Percentiles rank a stretch among this genome's conserved stretches.
phyloP scores from a whole-genome alignment of 148 eudicot species.

The Camellia granthamiana region DNA sequence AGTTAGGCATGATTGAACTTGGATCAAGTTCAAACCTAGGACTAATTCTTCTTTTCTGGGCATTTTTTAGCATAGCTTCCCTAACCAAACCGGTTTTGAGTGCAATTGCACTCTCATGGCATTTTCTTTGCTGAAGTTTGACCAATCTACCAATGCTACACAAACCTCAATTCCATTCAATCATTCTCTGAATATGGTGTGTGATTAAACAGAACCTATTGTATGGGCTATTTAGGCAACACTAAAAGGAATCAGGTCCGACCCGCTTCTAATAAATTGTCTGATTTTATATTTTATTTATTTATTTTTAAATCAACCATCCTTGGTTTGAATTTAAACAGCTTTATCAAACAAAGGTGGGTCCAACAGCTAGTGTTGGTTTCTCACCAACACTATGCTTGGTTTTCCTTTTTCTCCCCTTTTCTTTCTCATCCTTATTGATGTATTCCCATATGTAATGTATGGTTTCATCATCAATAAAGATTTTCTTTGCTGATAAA shows the following conservation, averaged over 20 bases:
- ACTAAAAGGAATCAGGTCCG: too few species aligned
- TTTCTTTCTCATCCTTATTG: not conserved
- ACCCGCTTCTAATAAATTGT: too few species aligned
- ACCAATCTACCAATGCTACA: not conserved
- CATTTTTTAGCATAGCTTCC: not conserved
- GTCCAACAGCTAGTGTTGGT: not conserved
- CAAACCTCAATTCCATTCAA: not conserved
- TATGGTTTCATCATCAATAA: too few species aligned
- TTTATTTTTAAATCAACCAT: too few species aligned
- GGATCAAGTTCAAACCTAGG: not conserved
- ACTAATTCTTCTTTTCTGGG: not conserved
- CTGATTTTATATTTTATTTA: too few species aligned
- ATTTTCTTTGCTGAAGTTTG: conserved; percentile 4
- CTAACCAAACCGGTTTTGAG: not conserved
- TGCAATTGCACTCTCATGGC: not conserved
- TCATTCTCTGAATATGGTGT: not conserved
- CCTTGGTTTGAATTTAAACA: too few species aligned
- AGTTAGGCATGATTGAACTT: not conserved
- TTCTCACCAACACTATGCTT: too few species aligned
- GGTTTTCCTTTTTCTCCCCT: not conserved
- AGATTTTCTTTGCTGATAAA: too few species aligned
- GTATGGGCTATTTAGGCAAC: too few species aligned
- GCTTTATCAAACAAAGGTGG: not conserved
- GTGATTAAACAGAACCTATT: too few species aligned
- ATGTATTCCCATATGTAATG: too few species aligned